These are phyloP conservation scores for Aspergillus sp. DNA, from an alignment of 2,329 filamentous ascomycete genomes.

Conservation along the genomic window DNA sequence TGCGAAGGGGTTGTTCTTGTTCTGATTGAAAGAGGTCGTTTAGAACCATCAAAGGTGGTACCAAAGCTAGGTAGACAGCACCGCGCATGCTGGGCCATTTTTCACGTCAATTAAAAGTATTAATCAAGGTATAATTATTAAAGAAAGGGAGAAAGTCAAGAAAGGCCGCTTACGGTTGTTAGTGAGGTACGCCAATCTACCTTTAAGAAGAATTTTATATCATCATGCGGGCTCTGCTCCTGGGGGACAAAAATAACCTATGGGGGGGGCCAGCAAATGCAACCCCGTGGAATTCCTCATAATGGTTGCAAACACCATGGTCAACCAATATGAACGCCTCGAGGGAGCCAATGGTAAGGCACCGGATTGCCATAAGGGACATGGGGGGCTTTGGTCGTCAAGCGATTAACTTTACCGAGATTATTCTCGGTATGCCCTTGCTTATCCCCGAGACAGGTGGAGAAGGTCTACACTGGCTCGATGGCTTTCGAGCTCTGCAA, in stretches of 20 bases:
- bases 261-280: constrained; percentile 1
- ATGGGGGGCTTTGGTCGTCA: background rate
- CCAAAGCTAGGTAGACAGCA: constrained; percentile 39
- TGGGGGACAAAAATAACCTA: constrained; percentile 14
- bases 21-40: constrained; percentile 37
- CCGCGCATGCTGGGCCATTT: constrained; percentile 29
- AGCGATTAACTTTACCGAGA: background rate
- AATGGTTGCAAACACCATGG: constrained; percentile 6
- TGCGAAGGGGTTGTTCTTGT: constrained; percentile 30
- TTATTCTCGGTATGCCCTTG: constrained; percentile 3
- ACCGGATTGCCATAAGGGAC: background rate
- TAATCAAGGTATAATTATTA: background rate
- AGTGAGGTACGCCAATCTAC: constrained; percentile 4
- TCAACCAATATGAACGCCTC: background rate
- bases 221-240: constrained; percentile 4
- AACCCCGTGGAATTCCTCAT: constrained; percentile 7
- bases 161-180: background rate
- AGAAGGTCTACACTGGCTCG: background rate
- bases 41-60: constrained; percentile 26
- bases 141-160: background rate
- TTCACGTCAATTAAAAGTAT: constrained; percentile 7
- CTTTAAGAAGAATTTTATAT: constrained; percentile 13
- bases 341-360: constrained; percentile 9
- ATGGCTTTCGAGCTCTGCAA: constrained; percentile 2
- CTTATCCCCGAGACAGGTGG: constrained; percentile 7